These are phyloP conservation scores for Polyporus tsugae DNA, from an alignment of 1,284 basidiomycete species.

Conservation along the genomic window DNA sequence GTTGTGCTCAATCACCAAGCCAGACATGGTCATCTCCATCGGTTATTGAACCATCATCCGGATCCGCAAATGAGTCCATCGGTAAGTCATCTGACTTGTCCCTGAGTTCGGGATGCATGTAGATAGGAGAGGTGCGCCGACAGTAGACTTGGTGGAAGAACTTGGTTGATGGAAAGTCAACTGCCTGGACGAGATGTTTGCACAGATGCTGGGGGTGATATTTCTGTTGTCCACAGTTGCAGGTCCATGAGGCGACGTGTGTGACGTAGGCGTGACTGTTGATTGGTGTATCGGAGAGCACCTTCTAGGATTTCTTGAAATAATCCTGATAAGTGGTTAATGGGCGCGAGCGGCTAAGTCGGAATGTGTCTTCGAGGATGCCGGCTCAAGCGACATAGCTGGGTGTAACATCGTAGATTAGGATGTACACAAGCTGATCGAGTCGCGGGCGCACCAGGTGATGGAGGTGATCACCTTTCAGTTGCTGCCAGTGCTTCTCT, in stretches of 20 bases:
- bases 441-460: slow-evolving; percentile 28
- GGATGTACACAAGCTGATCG: slow-evolving; percentile 13
- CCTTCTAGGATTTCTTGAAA: slow-evolving; percentile 13
- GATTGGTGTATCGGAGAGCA: slow-evolving; percentile 16
- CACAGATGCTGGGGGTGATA: slow-evolving; percentile 30
- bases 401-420: slow-evolving; percentile 21
- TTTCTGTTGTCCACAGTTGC: slow-evolving; percentile 32
- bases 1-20: too few relatives aligned
- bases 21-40: too few relatives aligned
- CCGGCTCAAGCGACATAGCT: slow-evolving; percentile 16
- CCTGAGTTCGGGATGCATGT: too few relatives aligned
- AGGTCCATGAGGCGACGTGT: slow-evolving; percentile 23
- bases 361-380: not conserved
- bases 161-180: too few relatives aligned
- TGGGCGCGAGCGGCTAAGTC: not conserved
- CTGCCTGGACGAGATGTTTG: slow-evolving; percentile 33
- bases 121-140: too few relatives aligned
- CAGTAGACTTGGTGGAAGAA: too few relatives aligned
- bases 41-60: too few relatives aligned
- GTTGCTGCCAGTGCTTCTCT: slow-evolving; percentile 26
- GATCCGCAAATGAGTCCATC: too few relatives aligned
- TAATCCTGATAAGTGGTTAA: slow-evolving; percentile 1
- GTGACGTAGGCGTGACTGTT: slow-evolving; percentile 23
- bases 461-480: slow-evolving; percentile 25
- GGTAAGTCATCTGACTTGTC: too few relatives aligned